Conservation (phyloP, 2,329 filamentous ascomycete species). For the Colletotrichum sp. region DNA sequence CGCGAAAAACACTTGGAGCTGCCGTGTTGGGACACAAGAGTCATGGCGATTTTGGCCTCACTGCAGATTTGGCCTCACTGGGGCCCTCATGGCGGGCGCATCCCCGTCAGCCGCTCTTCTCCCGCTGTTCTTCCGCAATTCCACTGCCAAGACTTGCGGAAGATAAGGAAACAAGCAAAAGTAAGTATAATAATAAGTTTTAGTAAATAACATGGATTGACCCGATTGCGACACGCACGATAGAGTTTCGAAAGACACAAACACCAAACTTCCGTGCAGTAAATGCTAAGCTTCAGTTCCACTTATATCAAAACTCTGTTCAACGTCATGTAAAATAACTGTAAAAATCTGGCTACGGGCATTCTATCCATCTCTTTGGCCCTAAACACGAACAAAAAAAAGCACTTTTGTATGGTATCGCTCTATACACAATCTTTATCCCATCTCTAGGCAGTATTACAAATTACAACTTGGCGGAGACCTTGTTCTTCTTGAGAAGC, state of each 20-base stretch:
- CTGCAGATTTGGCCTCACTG: background rate
- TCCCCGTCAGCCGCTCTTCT: background rate
- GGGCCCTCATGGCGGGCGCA: background rate
- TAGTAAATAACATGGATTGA: background rate
- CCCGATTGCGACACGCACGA: background rate
- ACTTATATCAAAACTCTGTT: background rate
- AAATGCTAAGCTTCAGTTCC: background rate
- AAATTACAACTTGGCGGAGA: constrained; percentile 46
- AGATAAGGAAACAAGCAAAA: background rate
- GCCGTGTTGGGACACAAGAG: background rate
- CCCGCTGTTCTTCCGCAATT: background rate
- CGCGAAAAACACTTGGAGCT: background rate
- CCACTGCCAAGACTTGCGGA: background rate
- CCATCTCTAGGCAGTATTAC: background rate
- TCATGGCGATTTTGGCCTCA: background rate
- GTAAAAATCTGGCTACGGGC: background rate
- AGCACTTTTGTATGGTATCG: constrained; percentile 4
- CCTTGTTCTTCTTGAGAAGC: constrained; percentile 53
- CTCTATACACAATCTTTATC: background rate
- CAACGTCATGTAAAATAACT: background rate
- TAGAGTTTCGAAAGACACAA: background rate
- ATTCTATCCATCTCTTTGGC: background rate
- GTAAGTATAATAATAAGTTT: background rate
- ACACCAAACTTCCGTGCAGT: background rate
- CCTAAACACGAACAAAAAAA: background rate